Base-by-base conservation (phyloP, 768 basidiomycete genomes). In the Trametes gibbosa region DNA sequence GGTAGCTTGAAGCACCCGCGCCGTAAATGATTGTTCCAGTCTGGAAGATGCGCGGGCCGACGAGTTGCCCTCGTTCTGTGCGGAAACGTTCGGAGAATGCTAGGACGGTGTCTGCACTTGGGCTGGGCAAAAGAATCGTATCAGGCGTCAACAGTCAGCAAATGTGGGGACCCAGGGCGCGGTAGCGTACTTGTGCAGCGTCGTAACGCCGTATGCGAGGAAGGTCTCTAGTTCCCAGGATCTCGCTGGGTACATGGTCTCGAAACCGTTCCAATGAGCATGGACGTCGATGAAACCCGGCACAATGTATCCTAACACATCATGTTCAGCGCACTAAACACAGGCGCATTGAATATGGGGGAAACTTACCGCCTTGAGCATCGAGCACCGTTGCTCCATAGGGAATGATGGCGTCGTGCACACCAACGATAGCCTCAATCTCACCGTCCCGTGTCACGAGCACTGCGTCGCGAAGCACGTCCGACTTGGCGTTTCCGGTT, bases 211-310 rank as follows among this genome's bases (percentile, higher is more conserved):
- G 64, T 87, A 89, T 0, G 87, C 85, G 29, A 90, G 77, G 81
- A 89, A 89, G 0, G 86, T 82, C 66, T 86, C 79, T 75, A 87
- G 76, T 65, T 90, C 87, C 87, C 88, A 90, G 10, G 86, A 89
- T 43, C 77, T 77, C 7, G 86, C 79, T 0, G 88, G 88, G 63
- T 82, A 81, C 32, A 74, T 74, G 29, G 74, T 78, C 0, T 35
- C 63, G 58, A 82, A 80, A 0, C 86, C 86, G 17, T 72, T 66
- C 88, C 88, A 90, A 58, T 90, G 89, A 2, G 88, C 88, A 63
- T 90, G 88, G 8, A 85, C 84, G 56, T 90, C 88, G 50, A 90
- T 83, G 68, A 89, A 89, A 2, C 88, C 89, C 16, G 88, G 88
- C 3, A 84, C 71, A 17, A 90, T 75, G 59, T 77, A 86, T 5